Conservation (phyloP, 208 protist species). For the Cochliopodium minus region DNA sequence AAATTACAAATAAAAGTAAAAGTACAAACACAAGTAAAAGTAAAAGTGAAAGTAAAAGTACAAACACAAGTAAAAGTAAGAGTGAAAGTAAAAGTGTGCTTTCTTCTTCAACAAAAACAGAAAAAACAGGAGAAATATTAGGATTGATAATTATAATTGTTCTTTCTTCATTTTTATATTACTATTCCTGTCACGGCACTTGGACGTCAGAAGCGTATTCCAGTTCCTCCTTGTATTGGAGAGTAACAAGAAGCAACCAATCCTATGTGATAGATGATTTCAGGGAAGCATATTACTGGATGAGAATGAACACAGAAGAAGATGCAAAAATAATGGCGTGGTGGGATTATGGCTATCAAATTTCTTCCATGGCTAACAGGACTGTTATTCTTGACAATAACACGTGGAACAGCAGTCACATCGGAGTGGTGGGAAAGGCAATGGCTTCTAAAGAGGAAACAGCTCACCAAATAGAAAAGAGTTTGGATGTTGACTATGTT, state of each 20-base stretch:
- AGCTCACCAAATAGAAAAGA: constrained; percentile 63
- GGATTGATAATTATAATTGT: constrained; percentile 17
- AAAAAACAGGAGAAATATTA: background rate
- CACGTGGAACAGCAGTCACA: constrained; percentile 97
- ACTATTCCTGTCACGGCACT: constrained; percentile 55
- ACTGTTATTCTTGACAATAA: constrained; percentile 91
- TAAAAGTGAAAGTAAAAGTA: too few relatives aligned
- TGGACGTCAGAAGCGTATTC: constrained; percentile 67
- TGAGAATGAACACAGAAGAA: constrained; percentile 68
- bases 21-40: too few relatives aligned
- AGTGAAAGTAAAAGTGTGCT: too few relatives aligned
- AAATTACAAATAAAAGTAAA: too few relatives aligned
- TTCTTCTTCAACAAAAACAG: too few relatives aligned
- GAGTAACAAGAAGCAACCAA: constrained; percentile 17
- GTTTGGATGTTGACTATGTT: constrained; percentile 87
- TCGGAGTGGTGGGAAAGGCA: constrained; percentile 79
- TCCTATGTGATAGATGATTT: constrained; percentile 83
- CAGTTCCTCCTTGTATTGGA: constrained; percentile 47
- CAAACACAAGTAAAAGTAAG: too few relatives aligned
- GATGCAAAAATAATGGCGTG: constrained; percentile 82
- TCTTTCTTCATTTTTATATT: constrained; percentile 37
- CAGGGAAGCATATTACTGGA: constrained; percentile 83
- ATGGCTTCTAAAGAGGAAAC: constrained; percentile 52
- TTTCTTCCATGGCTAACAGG: constrained; percentile 80
- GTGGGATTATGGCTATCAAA: constrained; percentile 99